These are phyloP conservation scores for Aspergillus fumigatiaffinis DNA, from an alignment of 2,329 filamentous ascomycete genomes.

Conservation along the genomic window DNA sequence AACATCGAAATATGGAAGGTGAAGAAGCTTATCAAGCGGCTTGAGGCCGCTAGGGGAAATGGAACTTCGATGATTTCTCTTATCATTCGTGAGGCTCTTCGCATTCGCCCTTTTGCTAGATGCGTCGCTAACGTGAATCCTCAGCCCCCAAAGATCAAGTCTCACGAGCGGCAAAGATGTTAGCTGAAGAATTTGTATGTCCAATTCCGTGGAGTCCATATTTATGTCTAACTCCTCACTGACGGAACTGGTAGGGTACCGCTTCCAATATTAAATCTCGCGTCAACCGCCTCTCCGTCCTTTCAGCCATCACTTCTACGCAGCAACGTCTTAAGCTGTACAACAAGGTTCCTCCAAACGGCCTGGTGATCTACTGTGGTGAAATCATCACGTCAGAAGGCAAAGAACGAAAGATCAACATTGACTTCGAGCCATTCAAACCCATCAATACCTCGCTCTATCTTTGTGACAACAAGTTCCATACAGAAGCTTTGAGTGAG, in stretches of 20 bases:
- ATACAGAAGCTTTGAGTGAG: constrained; percentile 95
- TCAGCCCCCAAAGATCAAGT: constrained; percentile 96
- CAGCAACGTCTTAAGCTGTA: constrained; percentile 99
- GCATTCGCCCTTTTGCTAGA: neutral
- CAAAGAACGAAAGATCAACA: constrained; percentile 99
- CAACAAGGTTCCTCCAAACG: constrained; percentile 97
- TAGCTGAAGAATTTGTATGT: constrained; percentile 98
- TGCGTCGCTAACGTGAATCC: constrained; percentile 17
- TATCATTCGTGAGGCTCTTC: constrained; percentile 75
- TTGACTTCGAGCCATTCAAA: constrained; percentile 99
- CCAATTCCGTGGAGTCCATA: neutral
- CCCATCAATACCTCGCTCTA: constrained; percentile 99
- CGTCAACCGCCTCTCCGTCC: constrained; percentile 95
- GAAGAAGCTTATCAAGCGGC: constrained; percentile 98
- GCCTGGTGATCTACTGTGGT: constrained; percentile 97
- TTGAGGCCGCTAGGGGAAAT: constrained; percentile 95
- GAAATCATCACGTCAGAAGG: constrained; percentile 99
- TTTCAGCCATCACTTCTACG: constrained; percentile 97
- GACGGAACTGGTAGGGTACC: constrained; percentile 63
- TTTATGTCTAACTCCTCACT: neutral
- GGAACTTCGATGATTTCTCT: constrained; percentile 99
- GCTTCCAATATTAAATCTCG: constrained; percentile 99
- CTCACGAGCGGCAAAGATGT: constrained; percentile 95
- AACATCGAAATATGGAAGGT: constrained; percentile 90
- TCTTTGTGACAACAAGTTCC: constrained; percentile 99